Conservation (phyloP, 2,329 filamentous ascomycete species). For the Exutisphaerella laricina region DNA sequence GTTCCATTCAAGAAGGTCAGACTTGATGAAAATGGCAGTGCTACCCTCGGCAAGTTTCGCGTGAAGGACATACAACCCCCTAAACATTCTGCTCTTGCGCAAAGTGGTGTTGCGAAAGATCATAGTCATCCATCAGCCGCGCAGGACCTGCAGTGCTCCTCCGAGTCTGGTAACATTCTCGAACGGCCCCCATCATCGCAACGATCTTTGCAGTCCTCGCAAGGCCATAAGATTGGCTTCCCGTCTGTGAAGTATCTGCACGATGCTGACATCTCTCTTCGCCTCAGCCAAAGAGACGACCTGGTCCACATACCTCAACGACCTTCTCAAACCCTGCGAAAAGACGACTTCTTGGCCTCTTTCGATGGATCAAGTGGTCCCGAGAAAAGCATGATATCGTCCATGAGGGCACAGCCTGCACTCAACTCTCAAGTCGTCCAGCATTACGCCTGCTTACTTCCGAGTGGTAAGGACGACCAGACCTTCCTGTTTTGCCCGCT, state of each 20-base stretch:
- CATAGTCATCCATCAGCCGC: constrained; percentile 13
- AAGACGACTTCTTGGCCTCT: constrained; percentile 3
- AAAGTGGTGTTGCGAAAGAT: constrained; percentile 9
- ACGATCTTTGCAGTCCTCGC: constrained; percentile 33
- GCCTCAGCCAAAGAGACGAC: constrained; percentile 60
- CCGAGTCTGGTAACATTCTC: background rate
- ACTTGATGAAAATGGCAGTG: constrained; percentile 7
- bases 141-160: constrained; percentile 6
- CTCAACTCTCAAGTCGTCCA: constrained; percentile 1
- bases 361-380: constrained; percentile 6
- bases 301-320: constrained; percentile 14
- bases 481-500: constrained; percentile 34
- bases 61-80: constrained; percentile 21
- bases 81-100: constrained; percentile 3
- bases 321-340: constrained; percentile 6
- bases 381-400: constrained; percentile 5
- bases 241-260: constrained; percentile 71
- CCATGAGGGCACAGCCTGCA: constrained; percentile 2
- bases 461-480: constrained; percentile 10
- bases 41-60: constrained; percentile 22
- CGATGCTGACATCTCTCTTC: constrained; percentile 56
- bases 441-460: constrained; percentile 25
- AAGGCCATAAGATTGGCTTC: constrained; percentile 55
- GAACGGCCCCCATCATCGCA: constrained; percentile 24
- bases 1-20: constrained; percentile 23